Percentiles rank a stretch among this genome's conserved stretches.
These are phyloP conservation scores for Penicillium polonicum DNA, from an alignment of 2,329 filamentous ascomycete genomes.

Conservation along the genomic window DNA sequence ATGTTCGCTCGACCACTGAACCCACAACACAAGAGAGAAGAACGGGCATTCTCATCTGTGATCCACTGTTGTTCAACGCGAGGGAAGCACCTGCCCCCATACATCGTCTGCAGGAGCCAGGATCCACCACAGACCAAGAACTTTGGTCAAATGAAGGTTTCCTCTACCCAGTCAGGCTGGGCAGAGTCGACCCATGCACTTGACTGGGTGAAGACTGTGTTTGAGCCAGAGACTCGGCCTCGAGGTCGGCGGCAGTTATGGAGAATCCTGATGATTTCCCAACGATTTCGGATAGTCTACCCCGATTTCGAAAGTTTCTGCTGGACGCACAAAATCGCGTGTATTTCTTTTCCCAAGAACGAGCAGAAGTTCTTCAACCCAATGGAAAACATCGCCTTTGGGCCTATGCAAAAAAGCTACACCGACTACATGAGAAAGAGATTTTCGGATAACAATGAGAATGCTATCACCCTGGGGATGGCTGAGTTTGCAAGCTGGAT, in stretches of 20 bases:
- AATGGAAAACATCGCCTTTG: background rate
- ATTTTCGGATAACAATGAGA: background rate
- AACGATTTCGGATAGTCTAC: background rate
- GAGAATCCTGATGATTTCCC: constrained; percentile 1
- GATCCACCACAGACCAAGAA: background rate
- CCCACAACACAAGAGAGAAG: background rate
- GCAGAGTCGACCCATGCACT: background rate
- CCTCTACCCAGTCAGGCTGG: background rate
- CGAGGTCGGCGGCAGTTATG: background rate
- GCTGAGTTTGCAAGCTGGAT: background rate
- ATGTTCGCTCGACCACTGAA: background rate
- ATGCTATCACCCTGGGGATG: background rate
- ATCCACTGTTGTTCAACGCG: constrained; percentile 1
- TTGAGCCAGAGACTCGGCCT: background rate
- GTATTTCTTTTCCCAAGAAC: background rate
- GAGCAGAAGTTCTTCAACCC: background rate
- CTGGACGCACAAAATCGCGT: background rate
- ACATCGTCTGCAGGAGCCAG: background rate
- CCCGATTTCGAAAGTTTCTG: background rate
- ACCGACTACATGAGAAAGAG: background rate
- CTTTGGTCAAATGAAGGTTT: background rate
- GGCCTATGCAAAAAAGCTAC: background rate
- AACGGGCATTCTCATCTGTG: background rate
- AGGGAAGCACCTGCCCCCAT: background rate
- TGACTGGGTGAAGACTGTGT: background rate